Conservation (phyloP, 2,329 filamentous ascomycete genomes). For the Nectriaceae sp. region DNA sequence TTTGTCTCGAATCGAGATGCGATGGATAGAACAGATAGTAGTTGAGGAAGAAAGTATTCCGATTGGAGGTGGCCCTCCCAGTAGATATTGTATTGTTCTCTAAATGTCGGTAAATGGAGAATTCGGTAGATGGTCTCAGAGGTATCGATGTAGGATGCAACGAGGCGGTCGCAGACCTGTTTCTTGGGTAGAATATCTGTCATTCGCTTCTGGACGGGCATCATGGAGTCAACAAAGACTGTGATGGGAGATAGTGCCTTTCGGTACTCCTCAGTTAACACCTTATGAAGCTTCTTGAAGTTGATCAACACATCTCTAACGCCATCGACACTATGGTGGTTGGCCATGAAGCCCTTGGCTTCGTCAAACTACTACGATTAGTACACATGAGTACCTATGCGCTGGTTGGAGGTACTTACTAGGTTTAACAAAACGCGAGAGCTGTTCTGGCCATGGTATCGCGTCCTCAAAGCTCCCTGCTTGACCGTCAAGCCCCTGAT, state of each 20-base stretch:
- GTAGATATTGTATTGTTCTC: slow-evolving; percentile 51
- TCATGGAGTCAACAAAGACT: slow-evolving; percentile 61
- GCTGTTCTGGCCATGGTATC: slow-evolving; percentile 56
- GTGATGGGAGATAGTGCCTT: slow-evolving; percentile 52
- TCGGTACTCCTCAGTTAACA: slow-evolving; percentile 49
- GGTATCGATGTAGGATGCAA: slow-evolving; percentile 50
- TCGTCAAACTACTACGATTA: slow-evolving; percentile 49
- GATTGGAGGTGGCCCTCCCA: slow-evolving; percentile 51
- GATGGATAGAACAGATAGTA: slow-evolving; percentile 54
- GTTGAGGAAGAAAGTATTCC: slow-evolving; percentile 55
- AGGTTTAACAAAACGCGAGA: slow-evolving; percentile 55
- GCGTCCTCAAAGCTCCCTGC: slow-evolving; percentile 46
- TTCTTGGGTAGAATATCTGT: slow-evolving; percentile 55
- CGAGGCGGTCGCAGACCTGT: slow-evolving; percentile 51
- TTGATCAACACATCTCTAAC: slow-evolving; percentile 45
- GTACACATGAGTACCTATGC: slow-evolving; percentile 1
- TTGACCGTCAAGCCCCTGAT: slow-evolving; percentile 54
- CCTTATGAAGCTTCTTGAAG: slow-evolving; percentile 49
- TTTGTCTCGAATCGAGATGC: slow-evolving; percentile 55
- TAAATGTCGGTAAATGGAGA: slow-evolving; percentile 54
- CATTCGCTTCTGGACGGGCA: slow-evolving; percentile 59
- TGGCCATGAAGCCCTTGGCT: slow-evolving; percentile 52
- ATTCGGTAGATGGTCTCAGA: slow-evolving; percentile 57
- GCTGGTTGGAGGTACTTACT: slow-evolving; percentile 37
- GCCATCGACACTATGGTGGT: slow-evolving; percentile 41